phyloP scores from a whole-genome alignment of 305 asterid genomes.

The Fraxinus xanthoxyloides region DNA sequence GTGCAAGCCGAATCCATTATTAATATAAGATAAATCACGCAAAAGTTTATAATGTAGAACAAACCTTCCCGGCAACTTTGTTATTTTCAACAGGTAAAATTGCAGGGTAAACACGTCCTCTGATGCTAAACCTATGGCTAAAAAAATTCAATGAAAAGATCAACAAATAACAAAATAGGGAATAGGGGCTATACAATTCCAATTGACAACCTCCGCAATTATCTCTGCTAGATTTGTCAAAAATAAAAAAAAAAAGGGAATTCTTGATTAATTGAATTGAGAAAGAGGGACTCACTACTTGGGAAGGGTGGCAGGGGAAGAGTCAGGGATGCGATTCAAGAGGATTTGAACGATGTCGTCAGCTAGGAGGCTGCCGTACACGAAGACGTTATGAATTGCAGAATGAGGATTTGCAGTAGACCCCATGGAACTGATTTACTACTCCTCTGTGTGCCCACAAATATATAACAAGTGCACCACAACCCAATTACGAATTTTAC shows the following conservation, averaged over 20 bases:
- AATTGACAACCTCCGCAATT: background rate
- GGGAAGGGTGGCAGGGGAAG: constrained; percentile 59
- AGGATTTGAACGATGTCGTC: constrained; percentile 81
- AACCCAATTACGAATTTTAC: background rate
- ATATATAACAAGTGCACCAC: background rate
- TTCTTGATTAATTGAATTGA: background rate
- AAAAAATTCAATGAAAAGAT: too few relatives aligned
- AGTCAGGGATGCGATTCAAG: constrained; percentile 68
- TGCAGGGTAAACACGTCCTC: constrained; percentile 91
- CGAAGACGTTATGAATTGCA: constrained; percentile 58
- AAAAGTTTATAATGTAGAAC: constrained; percentile 22
- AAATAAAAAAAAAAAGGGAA: background rate
- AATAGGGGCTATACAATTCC: too few relatives aligned
- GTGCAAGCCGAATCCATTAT: background rate
- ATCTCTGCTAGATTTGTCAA: background rate
- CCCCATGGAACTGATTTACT: constrained; percentile 32
- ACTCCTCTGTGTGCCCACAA: too few relatives aligned
- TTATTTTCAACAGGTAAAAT: constrained; percentile 61
- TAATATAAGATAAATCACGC: too few relatives aligned
- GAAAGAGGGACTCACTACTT: constrained; percentile 43
- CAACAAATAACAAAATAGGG: too few relatives aligned
- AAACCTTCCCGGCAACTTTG: constrained; percentile 73
- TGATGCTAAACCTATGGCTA: constrained; percentile 90
- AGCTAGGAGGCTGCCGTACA: constrained; percentile 86
- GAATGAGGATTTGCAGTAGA: constrained; percentile 26